Base-by-base conservation (phyloP, 1,139 yeast species). In the Yamadazyma diddensiae region DNA sequence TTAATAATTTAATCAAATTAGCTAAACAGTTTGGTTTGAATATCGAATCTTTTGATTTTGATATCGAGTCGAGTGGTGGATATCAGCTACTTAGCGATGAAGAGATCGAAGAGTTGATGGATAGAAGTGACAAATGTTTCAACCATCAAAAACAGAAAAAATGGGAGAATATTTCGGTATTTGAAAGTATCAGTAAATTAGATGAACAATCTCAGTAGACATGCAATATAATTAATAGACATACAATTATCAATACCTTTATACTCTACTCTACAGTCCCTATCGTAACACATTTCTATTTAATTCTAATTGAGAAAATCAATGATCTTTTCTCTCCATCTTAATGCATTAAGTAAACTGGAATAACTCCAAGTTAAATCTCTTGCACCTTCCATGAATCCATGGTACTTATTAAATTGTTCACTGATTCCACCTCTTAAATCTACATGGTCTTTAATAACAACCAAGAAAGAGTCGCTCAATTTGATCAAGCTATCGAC, bases 361-460 rank as follows among this genome's bases (percentile, higher is more conserved):
- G 90, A 79, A 55, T 86, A 86, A 43, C 94, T 82, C 98, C 98
- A 92, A 5, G 97, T 88, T 49, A 92, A 73, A 46, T 85, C 76
- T 35, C 64, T 60, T 0, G 97, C 97, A 3, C 98, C 98, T 57
- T 80, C 83, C 82, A 87, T 79, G 53, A 57, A 86, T 0, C 98
- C 98, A 27, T 72, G 77, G 47, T 79, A 73, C 49, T 76, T 77
- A 60, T 84, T 86, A 55, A 86, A 85, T 52, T 92, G 97, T 56
- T 92, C 98, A 49, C 90, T 81, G 78, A 90, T 78, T 31, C 74
- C 74, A 5, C 95, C 96, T n/a, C 74, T 69, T 21, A 60, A 58
- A 46, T 79, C 85, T 18, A 79, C 80, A 58, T 90, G 97, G 30
- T 73, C 76, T 46, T 79, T 73, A 24, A 88, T 70, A 15, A 83